Percentiles rank a stretch among this genome's conserved stretches.
Evolutionary conservation across 371 early-diverging fungal species (phyloP).

Genomic region (Rhizopus sp.): DNA sequence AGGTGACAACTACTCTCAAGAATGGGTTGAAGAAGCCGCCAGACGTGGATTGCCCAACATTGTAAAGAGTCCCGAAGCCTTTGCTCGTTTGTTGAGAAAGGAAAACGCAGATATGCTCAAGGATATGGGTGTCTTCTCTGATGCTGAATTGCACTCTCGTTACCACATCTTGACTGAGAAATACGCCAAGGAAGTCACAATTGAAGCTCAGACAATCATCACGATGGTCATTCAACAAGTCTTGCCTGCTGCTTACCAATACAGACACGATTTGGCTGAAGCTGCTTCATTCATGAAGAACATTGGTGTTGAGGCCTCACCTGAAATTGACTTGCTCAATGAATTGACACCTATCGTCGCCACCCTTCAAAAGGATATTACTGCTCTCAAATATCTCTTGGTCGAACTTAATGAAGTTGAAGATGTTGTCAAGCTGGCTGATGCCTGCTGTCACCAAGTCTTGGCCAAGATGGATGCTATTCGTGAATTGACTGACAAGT

Average conservation of each 20-base stretch:
- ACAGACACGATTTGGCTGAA: slow-evolving; percentile 87
- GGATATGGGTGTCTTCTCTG: slow-evolving; percentile 81
- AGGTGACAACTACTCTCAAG: slow-evolving; percentile 92
- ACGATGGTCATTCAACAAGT: slow-evolving; percentile 82
- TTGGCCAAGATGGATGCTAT: slow-evolving; percentile 73
- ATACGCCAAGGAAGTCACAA: slow-evolving; percentile 93
- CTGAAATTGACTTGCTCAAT: slow-evolving; percentile 75
- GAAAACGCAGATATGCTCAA: slow-evolving; percentile 78
- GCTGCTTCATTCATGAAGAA: slow-evolving; percentile 68
- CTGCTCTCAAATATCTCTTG: slow-evolving; percentile 59
- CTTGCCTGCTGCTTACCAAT: slow-evolving; percentile 85
- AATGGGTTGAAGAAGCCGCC: slow-evolving; percentile 79
- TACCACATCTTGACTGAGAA: slow-evolving; percentile 94
- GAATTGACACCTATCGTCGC: slow-evolving; percentile 65
- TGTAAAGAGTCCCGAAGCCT: slow-evolving; percentile 85
- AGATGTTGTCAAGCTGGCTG: slow-evolving; percentile 69
- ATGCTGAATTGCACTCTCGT: slow-evolving; percentile 87
- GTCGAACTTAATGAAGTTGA: slow-evolving; percentile 58
- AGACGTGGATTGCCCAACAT: slow-evolving; percentile 94
- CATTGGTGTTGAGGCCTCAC: slow-evolving; percentile 55
- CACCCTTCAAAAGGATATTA: slow-evolving; percentile 58
- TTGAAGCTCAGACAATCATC: slow-evolving; percentile 93
- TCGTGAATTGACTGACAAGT: slow-evolving; percentile 73
- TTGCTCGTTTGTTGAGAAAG: slow-evolving; percentile 72
- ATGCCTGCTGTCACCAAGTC: slow-evolving; percentile 60